Conservation (phyloP, 495 filamentous ascomycete species). For the Trichoderma reesei region DNA sequence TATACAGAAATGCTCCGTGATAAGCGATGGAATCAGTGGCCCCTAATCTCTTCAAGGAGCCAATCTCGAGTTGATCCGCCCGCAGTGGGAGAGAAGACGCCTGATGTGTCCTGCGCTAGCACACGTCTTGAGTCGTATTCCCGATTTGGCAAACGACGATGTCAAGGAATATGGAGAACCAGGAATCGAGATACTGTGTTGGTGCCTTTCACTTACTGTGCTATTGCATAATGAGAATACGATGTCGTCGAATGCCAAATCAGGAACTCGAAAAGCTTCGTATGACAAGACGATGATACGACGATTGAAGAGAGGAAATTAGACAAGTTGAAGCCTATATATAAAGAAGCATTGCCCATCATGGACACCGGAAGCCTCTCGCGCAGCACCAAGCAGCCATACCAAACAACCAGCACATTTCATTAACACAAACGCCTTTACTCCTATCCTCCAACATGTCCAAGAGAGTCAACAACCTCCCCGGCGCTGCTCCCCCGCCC, state of each 20-base stretch:
- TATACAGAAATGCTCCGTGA: too few species aligned
- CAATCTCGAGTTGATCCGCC: background rate
- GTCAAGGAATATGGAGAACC: background rate
- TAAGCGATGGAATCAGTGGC: too few species aligned
- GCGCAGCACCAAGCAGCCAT: background rate
- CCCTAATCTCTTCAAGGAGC: background rate
- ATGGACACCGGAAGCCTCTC: background rate
- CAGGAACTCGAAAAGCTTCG: background rate
- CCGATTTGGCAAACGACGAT: background rate
- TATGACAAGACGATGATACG: background rate
- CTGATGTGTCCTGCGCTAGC: background rate
- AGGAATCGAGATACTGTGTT: background rate
- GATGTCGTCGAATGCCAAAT: background rate
- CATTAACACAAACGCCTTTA: background rate
- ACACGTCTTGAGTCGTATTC: background rate
- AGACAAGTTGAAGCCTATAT: background rate
- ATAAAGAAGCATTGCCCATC: background rate
- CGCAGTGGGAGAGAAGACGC: background rate
- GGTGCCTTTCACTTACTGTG: background rate
- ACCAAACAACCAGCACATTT: background rate
- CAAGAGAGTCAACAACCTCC: background rate
- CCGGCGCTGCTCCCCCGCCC: constrained; percentile 24
- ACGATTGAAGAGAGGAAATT: background rate
- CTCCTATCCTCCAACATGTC: constrained; percentile 7
- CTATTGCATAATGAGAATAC: background rate